Evolutionary conservation across 176 grass and related monocot genomes (phyloP).

Genomic region (Zea luxurians): DNA sequence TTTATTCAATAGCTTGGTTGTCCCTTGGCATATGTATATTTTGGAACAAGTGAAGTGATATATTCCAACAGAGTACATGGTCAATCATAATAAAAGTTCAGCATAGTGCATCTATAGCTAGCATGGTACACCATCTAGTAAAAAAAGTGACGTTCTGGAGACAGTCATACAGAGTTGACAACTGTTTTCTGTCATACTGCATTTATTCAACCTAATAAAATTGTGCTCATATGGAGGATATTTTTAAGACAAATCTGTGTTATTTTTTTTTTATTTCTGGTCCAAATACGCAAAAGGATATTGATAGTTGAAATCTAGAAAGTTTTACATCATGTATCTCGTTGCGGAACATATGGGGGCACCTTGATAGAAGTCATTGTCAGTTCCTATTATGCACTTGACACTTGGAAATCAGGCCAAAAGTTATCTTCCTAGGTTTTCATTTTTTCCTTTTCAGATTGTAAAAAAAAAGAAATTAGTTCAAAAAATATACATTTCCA

Average conservation of each 20-base stretch:
- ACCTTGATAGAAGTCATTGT: background rate
- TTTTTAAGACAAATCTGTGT: background rate
- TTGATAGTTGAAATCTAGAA: background rate
- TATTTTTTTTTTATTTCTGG: background rate
- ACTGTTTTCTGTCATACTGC: background rate
- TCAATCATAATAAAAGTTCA: background rate
- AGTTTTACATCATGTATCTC: background rate
- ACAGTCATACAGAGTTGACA: background rate
- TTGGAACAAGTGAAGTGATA: background rate
- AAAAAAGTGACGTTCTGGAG: background rate
- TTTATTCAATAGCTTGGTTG: background rate
- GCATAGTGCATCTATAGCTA: background rate
- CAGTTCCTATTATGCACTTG: background rate
- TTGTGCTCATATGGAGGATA: background rate
- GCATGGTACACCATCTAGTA: background rate
- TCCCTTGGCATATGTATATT: background rate
- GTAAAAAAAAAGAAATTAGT: background rate
- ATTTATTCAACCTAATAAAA: conserved; percentile 4
- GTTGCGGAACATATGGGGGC: background rate
- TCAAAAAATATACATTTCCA: background rate
- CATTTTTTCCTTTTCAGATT: background rate
- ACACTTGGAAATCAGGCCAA: background rate
- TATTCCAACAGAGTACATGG: background rate
- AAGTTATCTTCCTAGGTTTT: conserved; percentile 11
- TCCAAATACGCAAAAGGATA: background rate